Base-by-base conservation (phyloP, 2,329 filamentous ascomycete species). In the Hysterium pulicare region DNA sequence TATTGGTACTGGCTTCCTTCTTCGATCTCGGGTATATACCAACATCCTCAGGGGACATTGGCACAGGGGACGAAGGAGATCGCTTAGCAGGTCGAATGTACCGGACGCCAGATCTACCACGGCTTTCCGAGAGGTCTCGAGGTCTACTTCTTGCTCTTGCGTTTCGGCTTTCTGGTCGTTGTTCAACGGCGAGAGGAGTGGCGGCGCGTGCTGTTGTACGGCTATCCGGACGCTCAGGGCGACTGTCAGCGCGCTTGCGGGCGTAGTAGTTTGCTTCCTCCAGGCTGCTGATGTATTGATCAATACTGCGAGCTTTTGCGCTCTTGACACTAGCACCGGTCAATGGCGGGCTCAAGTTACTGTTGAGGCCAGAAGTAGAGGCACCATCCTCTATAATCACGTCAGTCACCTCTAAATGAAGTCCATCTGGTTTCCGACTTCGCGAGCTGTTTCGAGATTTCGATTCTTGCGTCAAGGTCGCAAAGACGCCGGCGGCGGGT, bases 11-110 rank as follows among this genome's bases (percentile, higher is more conserved):
- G n/a, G 55, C 54, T 38, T 64, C 66, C 36, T 70, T 68, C 46
- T 71, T 73, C 33, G 62, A 59, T 21, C 38, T 68, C 58, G 46
- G 87, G 63, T 62, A 62, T 10, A 71, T 58, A 3, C 67, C 69
- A 15, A 72, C 68, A 56, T 96, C 90, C 55, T 95, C 88, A 0
- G 90, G 90, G 3, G 90, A 95, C 90, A 96, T 96, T 3, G 90
- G 89, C 2, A 95, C 78, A 0, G 91, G 91, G 0, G 91, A 96
- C 2, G 89, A 94, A 1, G 91, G 91, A 1, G 91, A 96, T 17
- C 87, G 78, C 68, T 95, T 95, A 10, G 83, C 80, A 15, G 86
- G 81, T 58, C 82, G 85, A 48, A 85, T 89, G 50, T 83, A 84
- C 17, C 84, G 79, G 33, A 79, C 75, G 10, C 77, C 71, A 19